Conservation (phyloP, 2,329 filamentous ascomycete species). For the Rugonectria rugulosa region DNA sequence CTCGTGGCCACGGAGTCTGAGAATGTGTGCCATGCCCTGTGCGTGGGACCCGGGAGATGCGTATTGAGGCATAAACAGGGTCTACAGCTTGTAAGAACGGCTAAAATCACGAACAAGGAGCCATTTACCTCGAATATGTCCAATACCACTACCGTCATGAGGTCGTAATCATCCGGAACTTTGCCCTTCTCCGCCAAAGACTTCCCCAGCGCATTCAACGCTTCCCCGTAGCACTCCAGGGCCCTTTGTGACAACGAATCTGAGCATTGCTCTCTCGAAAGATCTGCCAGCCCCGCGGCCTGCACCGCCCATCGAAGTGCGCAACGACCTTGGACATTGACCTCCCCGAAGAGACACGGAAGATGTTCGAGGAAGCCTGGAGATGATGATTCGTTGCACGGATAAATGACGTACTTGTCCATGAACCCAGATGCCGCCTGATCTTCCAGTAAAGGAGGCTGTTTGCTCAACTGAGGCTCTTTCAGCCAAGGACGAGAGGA, state of each 20-base stretch:
- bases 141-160: constrained; percentile 50
- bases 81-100: constrained; percentile 31
- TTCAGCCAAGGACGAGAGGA: constrained; percentile 38
- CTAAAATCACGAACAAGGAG: not conserved
- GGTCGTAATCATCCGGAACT: constrained; percentile 47
- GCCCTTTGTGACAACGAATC: constrained; percentile 36
- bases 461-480: not conserved
- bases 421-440: constrained; percentile 44
- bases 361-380: constrained; percentile 51
- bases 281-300: constrained; percentile 46
- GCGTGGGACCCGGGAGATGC: constrained; percentile 42
- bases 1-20: constrained; percentile 45
- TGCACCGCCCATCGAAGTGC: constrained; percentile 49
- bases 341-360: constrained; percentile 47
- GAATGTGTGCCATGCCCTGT: constrained; percentile 51
- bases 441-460: constrained; percentile 32
- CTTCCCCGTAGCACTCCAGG: constrained; percentile 45
- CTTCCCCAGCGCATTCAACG: constrained; percentile 43
- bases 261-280: constrained; percentile 36
- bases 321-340: constrained; percentile 46
- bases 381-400: constrained; percentile 45
- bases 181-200: constrained; percentile 43
- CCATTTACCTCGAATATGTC: constrained; percentile 49
- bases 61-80: constrained; percentile 41
- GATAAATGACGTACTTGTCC: constrained; percentile 49